phyloP scores from a whole-genome alignment of 768 basidiomycete species.

The Stropharia rugosoannulata region DNA sequence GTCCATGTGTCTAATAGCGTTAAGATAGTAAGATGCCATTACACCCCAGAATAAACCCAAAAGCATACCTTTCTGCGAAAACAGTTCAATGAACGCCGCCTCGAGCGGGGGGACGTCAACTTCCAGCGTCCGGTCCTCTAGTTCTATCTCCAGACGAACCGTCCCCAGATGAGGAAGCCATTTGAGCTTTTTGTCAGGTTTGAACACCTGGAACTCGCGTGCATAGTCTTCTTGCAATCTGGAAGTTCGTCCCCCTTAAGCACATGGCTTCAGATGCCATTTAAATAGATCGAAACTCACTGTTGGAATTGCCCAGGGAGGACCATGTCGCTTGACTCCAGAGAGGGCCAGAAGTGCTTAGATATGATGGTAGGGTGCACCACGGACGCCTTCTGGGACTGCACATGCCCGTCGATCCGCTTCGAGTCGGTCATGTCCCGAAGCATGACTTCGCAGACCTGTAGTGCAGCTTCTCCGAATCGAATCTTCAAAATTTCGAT shows the following conservation, averaged over 20 bases:
- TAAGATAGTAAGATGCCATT: not conserved
- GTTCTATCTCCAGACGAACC: slow-evolving; percentile 74
- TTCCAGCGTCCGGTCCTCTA: slow-evolving; percentile 76
- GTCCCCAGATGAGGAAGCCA: slow-evolving; percentile 92
- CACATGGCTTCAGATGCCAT: not conserved
- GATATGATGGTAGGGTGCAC: slow-evolving; percentile 93
- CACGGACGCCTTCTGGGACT: slow-evolving; percentile 69
- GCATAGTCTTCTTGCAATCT: slow-evolving; percentile 80
- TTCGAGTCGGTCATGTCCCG: slow-evolving; percentile 96
- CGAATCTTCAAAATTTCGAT: slow-evolving; percentile 94
- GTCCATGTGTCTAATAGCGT: slow-evolving; percentile 59
- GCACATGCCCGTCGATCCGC: slow-evolving; percentile 85
- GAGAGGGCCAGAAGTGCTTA: slow-evolving; percentile 90
- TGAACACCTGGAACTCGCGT: slow-evolving; percentile 75
- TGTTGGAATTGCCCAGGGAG: slow-evolving; percentile 85
- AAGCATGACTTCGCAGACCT: slow-evolving; percentile 98
- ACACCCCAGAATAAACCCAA: no score
- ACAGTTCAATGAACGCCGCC: slow-evolving; percentile 87
- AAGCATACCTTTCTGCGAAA: slow-evolving; percentile 62
- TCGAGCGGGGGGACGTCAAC: slow-evolving; percentile 85
- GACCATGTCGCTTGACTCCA: slow-evolving; percentile 67
- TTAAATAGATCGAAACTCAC: slow-evolving; percentile 42
- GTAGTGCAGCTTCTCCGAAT: slow-evolving; percentile 90
- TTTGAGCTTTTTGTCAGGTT: slow-evolving; percentile 88
- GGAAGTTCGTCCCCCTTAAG: not conserved